Evolutionary conservation across 305 asterid species (phyloP).

Genomic region (Euphrasia arctica): DNA sequence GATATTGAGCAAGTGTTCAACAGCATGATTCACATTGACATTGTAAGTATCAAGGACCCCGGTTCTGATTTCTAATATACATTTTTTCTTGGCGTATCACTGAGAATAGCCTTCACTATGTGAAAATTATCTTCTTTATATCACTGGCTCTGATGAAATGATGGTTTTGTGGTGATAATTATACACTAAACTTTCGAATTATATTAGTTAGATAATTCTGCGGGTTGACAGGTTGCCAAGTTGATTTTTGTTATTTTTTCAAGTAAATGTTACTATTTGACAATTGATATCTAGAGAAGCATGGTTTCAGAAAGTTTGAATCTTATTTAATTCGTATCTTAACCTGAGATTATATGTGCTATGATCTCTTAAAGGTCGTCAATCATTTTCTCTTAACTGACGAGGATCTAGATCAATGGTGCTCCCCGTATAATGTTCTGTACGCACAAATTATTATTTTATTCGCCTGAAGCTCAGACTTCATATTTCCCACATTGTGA

Average conservation of each 20-base stretch:
- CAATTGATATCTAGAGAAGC: constrained; percentile 16
- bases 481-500: constrained; percentile 25
- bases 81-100: constrained; percentile 17
- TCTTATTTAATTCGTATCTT: constrained; percentile 23
- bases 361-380: not conserved
- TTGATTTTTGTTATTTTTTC: constrained; percentile 26
- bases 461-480: constrained; percentile 12
- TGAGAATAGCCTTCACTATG: constrained; percentile 20
- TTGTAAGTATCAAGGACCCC: constrained; percentile 42
- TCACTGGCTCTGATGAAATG: constrained; percentile 23
- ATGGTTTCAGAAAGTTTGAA: constrained; percentile 18
- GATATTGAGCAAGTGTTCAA: constrained; percentile 55
- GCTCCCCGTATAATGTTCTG: constrained; percentile 19
- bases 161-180: constrained; percentile 20
- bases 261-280: constrained; percentile 21
- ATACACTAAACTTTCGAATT: too few relatives aligned
- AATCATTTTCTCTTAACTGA: constrained; percentile 18
- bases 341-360: constrained; percentile 14
- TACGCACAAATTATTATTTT: constrained; percentile 14
- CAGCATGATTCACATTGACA: constrained; percentile 70
- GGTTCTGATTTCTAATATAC: constrained; percentile 17
- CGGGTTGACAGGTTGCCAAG: constrained; percentile 24
- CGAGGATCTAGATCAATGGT: constrained; percentile 11
- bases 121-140: constrained; percentile 23
- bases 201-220: constrained; percentile 9